A percentile compares a stretch with the other conserved stretches of the same genome.
Evolutionary conservation across 23 red algal genomes (phyloP).

Genomic region (Agarophyton chilense): DNA sequence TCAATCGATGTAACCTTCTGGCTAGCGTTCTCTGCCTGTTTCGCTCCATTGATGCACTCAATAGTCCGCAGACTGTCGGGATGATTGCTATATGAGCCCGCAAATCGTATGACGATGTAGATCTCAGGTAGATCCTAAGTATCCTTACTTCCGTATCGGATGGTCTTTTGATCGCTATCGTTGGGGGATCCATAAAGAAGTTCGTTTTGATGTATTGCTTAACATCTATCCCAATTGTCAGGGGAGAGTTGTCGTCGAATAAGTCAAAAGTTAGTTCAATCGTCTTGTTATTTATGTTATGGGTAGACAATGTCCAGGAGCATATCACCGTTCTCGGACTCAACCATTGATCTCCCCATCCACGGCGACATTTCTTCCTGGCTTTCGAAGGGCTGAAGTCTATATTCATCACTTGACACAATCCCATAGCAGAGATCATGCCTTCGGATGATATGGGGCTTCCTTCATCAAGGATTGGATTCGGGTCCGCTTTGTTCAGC

Average conservation of each 20-base stretch:
- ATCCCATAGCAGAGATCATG: neutral
- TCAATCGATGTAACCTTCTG: constrained; percentile 12
- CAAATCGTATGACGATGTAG: neutral
- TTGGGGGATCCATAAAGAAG: neutral
- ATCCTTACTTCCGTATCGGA: neutral
- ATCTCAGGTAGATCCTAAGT: neutral
- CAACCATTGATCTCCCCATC: neutral
- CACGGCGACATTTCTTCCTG: no score
- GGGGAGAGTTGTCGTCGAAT: constrained; percentile 1
- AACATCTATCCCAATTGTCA: constrained; percentile 24
- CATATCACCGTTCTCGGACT: neutral
- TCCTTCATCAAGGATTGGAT: constrained; percentile 16
- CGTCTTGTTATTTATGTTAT: no score
- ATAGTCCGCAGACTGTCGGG: neutral
- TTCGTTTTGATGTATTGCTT: no score
- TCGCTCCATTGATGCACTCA: neutral
- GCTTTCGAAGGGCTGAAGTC: neutral
- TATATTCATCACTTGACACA: neutral
- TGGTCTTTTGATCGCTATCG: neutral
- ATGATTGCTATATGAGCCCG: neutral
- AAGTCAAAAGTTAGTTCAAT: constrained; percentile 51
- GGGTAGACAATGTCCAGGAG: constrained; percentile 15
- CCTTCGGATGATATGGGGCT: neutral
- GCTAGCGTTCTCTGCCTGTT: constrained; percentile 5
- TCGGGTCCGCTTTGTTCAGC: neutral